Conservation (phyloP, 106 monocot genomes). For the Platanthera zijinensis region DNA sequence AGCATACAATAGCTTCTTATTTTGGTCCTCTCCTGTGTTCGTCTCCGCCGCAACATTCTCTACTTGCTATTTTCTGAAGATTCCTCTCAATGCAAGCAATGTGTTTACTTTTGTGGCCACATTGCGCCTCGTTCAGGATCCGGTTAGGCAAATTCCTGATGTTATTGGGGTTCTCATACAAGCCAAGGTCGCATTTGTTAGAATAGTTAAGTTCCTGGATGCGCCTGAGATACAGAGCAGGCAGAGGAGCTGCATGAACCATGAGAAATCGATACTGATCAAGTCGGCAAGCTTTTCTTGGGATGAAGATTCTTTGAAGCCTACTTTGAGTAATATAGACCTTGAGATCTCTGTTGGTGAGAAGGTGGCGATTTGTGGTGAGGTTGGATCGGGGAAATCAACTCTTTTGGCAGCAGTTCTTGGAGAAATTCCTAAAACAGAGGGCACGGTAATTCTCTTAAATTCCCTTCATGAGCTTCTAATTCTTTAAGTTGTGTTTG, state of each 20-base stretch:
- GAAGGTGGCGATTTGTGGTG: slow-evolving; percentile 93
- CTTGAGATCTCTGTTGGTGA: slow-evolving; percentile 47
- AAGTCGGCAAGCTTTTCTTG: slow-evolving; percentile 71
- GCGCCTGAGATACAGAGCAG: slow-evolving; percentile 54
- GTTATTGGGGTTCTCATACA: slow-evolving; percentile 85
- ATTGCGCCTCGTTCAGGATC: slow-evolving; percentile 85
- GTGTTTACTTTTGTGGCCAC: slow-evolving; percentile 98
- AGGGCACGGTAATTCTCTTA: slow-evolving; percentile 47
- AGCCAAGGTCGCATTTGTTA: slow-evolving; percentile 74
- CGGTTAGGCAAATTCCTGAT: slow-evolving; percentile 77
- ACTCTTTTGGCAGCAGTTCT: slow-evolving; percentile 84
- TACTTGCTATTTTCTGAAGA: slow-evolving; percentile 64
- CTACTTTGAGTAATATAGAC: slow-evolving; percentile 52
- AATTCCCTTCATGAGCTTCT: not conserved
- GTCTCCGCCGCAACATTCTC: slow-evolving; percentile 79
- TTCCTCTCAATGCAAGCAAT: slow-evolving; percentile 77
- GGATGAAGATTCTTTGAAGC: slow-evolving; percentile 42
- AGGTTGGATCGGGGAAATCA: slow-evolving; percentile 97
- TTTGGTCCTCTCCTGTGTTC: slow-evolving; percentile 78
- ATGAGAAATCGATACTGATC: slow-evolving; percentile 29
- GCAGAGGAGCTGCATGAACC: slow-evolving; percentile 5
- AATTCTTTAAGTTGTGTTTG: too few relatives aligned
- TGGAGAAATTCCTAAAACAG: slow-evolving; percentile 63
- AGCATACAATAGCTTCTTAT: slow-evolving; percentile 69
- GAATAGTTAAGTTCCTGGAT: slow-evolving; percentile 70